Base-by-base conservation (phyloP, 1,284 basidiomycete species). In the Ustilago trichophora region DNA sequence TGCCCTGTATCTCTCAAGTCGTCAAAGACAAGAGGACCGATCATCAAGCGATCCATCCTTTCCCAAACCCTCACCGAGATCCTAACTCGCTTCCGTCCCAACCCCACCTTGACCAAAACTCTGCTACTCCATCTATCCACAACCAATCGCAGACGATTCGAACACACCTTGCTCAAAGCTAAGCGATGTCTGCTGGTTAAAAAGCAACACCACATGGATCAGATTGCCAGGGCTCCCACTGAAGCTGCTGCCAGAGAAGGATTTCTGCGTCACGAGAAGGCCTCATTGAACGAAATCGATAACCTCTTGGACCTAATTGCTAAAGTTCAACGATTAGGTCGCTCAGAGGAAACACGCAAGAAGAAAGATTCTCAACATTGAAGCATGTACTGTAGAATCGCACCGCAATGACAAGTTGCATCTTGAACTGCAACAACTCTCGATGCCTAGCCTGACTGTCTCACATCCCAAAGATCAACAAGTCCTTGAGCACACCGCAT, bases 31-130 rank as follows among this genome's bases (percentile, higher is more conserved):
- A 26, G 57, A 41, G 18, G 27, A 3, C 32, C 58, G 1, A 43
- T 43, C 26, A 13, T 62, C 37, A 62, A 55, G 29, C 51, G 46
- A 21, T 29, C 46, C 27, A 54, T 55, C 37, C 37, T 62, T 15
- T 15, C 26, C 8, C 11, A 16, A 5, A 42, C 51, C 0, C 52
- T 62, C 15, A 25, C 27, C 21, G 36, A 44, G 27, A 41, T 62
- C 12, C 47, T 62, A 18, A 8, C 5, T n/a, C 42, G 46, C 43
- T 62, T 60, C 49, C 2, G 12, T 6, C 2, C 9, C 18, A 5
- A n/a, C n/a, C n/a, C n/a, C n/a, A n/a, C n/a, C n/a, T n/a, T n/a
- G n/a, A n/a, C n/a, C n/a, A n/a, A n/a, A n/a, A n/a, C n/a, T n/a
- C n/a, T n/a, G n/a, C n/a, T n/a, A n/a, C n/a, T n/a, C n/a, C 58